Conservation (phyloP, 768 basidiomycete genomes). For the Lentinula sp. region DNA sequence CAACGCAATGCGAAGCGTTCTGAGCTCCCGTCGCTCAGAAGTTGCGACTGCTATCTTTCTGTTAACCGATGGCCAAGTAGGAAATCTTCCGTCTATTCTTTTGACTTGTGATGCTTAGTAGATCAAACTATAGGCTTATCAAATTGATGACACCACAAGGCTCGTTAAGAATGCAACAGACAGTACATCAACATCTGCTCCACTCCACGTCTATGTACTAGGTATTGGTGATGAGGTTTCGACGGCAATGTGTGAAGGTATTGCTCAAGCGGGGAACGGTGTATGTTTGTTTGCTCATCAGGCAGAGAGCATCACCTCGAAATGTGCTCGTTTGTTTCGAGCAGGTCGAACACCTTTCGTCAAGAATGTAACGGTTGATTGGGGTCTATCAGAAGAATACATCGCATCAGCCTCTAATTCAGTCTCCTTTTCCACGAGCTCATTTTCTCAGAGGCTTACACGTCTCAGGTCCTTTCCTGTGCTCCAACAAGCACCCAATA, state of each 20-base stretch:
- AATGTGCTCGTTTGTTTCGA: constrained; percentile 43
- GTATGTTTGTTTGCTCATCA: constrained; percentile 38
- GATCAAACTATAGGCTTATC: constrained; percentile 12
- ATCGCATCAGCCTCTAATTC: constrained; percentile 8
- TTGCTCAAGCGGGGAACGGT: constrained; percentile 52
- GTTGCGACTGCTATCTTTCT: constrained; percentile 47
- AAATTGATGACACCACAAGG: constrained; percentile 13
- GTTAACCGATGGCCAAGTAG: constrained; percentile 52
- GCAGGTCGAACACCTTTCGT: constrained; percentile 45
- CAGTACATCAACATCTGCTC: constrained; percentile 19
- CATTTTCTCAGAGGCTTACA: constrained; percentile 13
- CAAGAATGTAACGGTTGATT: constrained; percentile 41
- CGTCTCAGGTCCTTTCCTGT: constrained; percentile 19
- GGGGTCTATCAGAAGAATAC: constrained; percentile 31
- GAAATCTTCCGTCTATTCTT: constrained; percentile 5
- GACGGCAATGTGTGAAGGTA: constrained; percentile 42
- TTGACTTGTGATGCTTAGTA: not conserved
- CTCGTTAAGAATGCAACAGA: constrained; percentile 25
- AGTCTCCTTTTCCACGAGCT: constrained; percentile 13
- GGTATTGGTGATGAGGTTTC: constrained; percentile 40
- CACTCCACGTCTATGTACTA: constrained; percentile 48
- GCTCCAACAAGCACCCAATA: constrained; percentile 29
- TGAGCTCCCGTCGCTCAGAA: constrained; percentile 23
- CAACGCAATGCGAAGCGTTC: constrained; percentile 30
- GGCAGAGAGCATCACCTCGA: constrained; percentile 39